Percentiles rank a stretch among this genome's conserved stretches.
Evolutionary conservation across 108 stramenopile species (phyloP).

Genomic region (Parietichytrium sp.): DNA sequence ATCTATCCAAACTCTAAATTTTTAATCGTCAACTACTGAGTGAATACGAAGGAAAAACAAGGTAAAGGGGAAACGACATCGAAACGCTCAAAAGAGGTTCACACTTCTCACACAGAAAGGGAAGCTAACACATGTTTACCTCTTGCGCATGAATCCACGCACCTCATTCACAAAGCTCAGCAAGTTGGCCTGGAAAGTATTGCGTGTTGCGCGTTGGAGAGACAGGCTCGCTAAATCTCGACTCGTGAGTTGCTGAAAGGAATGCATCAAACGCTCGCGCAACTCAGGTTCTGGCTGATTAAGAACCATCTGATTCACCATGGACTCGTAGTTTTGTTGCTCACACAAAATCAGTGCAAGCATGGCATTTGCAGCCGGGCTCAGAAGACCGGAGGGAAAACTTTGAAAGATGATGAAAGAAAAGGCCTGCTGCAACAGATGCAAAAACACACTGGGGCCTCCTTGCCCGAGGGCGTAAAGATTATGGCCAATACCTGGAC

Average conservation of each 20-base stretch:
- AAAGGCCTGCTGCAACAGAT: conserved; percentile 14
- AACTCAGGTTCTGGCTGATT: neutral
- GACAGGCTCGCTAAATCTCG: neutral
- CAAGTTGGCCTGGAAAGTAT: neutral
- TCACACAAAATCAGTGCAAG: neutral
- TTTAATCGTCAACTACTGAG: too few relatives aligned
- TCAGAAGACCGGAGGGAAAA: neutral
- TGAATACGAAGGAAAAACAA: too few relatives aligned
- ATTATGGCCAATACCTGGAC: conserved; percentile 6
- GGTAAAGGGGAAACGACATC: too few relatives aligned
- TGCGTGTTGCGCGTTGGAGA: neutral
- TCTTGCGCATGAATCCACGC: conserved; percentile 27
- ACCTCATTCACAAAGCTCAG: conserved; percentile 24
- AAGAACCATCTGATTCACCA: neutral
- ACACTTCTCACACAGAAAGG: neutral
- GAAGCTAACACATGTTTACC: neutral
- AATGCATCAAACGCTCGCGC: neutral
- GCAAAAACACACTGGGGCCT: neutral
- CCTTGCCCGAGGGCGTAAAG: neutral
- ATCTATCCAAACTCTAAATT: too few relatives aligned
- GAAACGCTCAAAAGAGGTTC: too few relatives aligned
- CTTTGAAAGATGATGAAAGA: conserved; percentile 17
- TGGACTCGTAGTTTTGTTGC: neutral
- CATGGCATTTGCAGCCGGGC: conserved; percentile 17
- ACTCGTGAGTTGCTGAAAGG: neutral